These are phyloP conservation scores for Aplosporella prunicola DNA, from an alignment of 2,329 filamentous ascomycete species.

Conservation along the genomic window DNA sequence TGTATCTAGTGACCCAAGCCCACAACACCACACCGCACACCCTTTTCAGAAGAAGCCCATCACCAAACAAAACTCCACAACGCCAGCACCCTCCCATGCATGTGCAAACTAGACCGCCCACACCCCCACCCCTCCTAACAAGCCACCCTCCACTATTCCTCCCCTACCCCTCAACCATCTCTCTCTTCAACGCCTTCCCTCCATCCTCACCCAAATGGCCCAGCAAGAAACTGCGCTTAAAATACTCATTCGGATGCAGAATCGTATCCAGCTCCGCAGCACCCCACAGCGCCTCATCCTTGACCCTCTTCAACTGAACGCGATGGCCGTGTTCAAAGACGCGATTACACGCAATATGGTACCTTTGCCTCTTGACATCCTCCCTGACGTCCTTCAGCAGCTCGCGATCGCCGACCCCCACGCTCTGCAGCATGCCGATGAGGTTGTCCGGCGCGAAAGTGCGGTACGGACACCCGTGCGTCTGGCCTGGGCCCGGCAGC, in stretches of 20 bases:
- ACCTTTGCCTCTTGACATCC: conserved; percentile 80
- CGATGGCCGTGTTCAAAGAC: conserved; percentile 88
- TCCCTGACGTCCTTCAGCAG: conserved; percentile 75
- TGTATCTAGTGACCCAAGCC: too few species aligned
- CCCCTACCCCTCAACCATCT: not conserved
- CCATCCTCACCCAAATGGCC: conserved; percentile 58
- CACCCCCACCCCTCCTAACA: too few species aligned
- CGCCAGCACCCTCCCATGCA: too few species aligned
- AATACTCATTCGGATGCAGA: conserved; percentile 95
- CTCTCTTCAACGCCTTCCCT: conserved; percentile 13
- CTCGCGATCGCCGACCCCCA: conserved; percentile 69
- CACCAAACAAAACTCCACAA: too few species aligned
- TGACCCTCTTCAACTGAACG: conserved; percentile 41
- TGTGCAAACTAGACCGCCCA: too few species aligned
- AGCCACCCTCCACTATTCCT: too few species aligned
- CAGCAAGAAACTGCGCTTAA: conserved; percentile 84
- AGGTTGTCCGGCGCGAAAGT: conserved; percentile 89
- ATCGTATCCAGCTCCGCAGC: conserved; percentile 82
- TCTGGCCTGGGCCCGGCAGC: conserved; percentile 74
- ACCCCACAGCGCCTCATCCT: conserved; percentile 38
- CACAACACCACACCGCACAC: too few species aligned
- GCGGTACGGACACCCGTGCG: conserved; percentile 92
- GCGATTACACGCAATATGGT: conserved; percentile 90
- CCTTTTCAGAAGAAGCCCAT: too few species aligned
- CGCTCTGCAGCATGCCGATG: conserved; percentile 60